Evolutionary conservation across 2,329 filamentous ascomycete genomes (phyloP).

Genomic region (Aspergillus brunneoviolaceus): DNA sequence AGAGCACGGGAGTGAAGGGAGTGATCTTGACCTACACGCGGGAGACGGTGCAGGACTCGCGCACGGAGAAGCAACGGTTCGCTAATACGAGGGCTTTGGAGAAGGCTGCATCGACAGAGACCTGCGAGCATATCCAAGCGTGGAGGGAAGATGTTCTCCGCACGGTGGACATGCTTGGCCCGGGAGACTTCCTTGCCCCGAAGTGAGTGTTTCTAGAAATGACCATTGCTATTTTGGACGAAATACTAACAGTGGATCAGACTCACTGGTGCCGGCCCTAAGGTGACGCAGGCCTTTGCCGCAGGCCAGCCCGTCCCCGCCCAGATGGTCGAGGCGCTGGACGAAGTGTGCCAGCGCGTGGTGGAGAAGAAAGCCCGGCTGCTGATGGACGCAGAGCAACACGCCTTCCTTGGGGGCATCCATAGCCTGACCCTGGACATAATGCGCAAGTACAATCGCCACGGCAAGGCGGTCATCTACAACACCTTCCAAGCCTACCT

Average conservation of each 20-base stretch:
- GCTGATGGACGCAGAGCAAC: slow-evolving; percentile 84
- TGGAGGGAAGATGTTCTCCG: slow-evolving; percentile 76
- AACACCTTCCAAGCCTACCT: slow-evolving; percentile 78
- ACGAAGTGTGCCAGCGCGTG: slow-evolving; percentile 61
- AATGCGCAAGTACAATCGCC: slow-evolving; percentile 72
- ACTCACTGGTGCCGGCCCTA: slow-evolving; percentile 65
- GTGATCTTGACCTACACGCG: slow-evolving; percentile 81
- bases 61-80: slow-evolving; percentile 58
- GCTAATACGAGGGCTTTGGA: neutral
- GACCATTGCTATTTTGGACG: neutral
- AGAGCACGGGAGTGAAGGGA: slow-evolving; percentile 74
- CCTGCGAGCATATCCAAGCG: slow-evolving; percentile 40
- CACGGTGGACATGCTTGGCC: slow-evolving; percentile 55
- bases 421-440: slow-evolving; percentile 77
- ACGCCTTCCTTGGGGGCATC: slow-evolving; percentile 73
- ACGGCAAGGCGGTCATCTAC: slow-evolving; percentile 68
- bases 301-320: slow-evolving; percentile 66
- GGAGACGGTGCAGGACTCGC: slow-evolving; percentile 66
- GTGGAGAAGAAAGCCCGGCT: slow-evolving; percentile 67
- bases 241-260: slow-evolving; percentile 8
- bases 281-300: neutral
- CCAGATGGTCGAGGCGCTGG: slow-evolving; percentile 68
- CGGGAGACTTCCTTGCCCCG: slow-evolving; percentile 64
- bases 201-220: slow-evolving; percentile 44
- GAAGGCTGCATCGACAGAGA: neutral